phyloP scores from a whole-genome alignment of 164 flowering plant genomes.

The Paratinospora sagittata region DNA sequence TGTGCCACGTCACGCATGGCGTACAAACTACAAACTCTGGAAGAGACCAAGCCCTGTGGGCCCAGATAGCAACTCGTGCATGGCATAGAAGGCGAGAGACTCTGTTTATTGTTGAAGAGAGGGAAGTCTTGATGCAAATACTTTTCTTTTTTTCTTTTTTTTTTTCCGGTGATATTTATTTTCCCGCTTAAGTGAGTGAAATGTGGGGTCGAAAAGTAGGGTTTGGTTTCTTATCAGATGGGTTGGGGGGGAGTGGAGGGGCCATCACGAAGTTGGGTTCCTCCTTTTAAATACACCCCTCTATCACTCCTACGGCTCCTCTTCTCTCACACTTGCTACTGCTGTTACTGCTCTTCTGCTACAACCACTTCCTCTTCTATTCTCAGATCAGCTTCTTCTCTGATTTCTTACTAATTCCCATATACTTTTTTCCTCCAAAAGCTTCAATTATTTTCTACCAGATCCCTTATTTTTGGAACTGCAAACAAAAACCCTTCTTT shows the following conservation, averaged over 20 bases:
- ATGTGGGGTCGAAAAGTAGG: not conserved
- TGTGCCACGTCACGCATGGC: conserved; percentile 34
- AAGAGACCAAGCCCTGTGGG: not conserved
- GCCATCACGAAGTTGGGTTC: not conserved
- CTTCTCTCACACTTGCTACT: not conserved
- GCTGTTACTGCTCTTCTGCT: not conserved
- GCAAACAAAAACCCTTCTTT: not conserved
- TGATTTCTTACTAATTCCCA: not conserved
- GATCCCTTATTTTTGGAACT: not conserved
- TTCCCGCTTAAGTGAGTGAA: not conserved
- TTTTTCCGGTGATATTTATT: not conserved
- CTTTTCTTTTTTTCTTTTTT: not conserved
- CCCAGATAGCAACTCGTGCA: conserved; percentile 18
- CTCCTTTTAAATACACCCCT: not conserved
- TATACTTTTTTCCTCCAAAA: not conserved
- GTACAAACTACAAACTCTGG: not conserved
- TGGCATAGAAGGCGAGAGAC: conserved; percentile 5
- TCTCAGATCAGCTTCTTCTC: conserved; percentile 2
- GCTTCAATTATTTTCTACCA: not conserved
- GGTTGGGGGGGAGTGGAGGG: no score
- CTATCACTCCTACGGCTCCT: not conserved
- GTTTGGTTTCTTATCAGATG: not conserved
- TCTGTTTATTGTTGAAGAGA: not conserved
- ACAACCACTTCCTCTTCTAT: not conserved
- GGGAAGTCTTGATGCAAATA: not conserved